Evolutionary conservation across 441 rosid genomes (phyloP).

Genomic region (Mallotus japonicus): DNA sequence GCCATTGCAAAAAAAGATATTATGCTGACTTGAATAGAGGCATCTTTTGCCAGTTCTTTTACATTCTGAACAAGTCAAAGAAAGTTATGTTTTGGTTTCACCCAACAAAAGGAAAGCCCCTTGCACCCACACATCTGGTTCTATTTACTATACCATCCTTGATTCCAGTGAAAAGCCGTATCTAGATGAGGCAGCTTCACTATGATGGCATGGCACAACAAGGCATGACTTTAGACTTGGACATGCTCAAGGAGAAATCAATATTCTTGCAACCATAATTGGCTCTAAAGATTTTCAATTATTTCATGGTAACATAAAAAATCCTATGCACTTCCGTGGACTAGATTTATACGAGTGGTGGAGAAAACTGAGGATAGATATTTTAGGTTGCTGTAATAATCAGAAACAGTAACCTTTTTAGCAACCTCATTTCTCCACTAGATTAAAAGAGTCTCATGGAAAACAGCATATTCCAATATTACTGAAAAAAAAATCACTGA

Average conservation of each 20-base stretch:
- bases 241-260: not conserved
- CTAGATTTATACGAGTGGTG: not conserved
- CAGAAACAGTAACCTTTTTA: too few species aligned
- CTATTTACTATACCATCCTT: not conserved
- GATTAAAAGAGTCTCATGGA: too few species aligned
- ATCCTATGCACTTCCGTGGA: not conserved
- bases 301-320: not conserved
- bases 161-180: too few species aligned
- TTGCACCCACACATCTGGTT: not conserved
- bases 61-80: not conserved
- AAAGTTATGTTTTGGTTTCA: not conserved
- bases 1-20: not conserved
- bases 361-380: not conserved
- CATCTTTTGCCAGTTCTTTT: too few species aligned
- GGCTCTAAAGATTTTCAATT: not conserved
- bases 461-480: too few species aligned
- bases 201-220: not conserved
- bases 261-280: not conserved
- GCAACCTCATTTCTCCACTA: too few species aligned
- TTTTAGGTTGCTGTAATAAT: not conserved
- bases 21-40: too few species aligned
- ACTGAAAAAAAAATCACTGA: too few species aligned
- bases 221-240: not conserved
- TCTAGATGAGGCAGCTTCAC: not conserved
- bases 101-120: not conserved